Percentiles rank a stretch among this genome's conserved stretches.
Evolutionary conservation across 2,329 filamentous ascomycete species (phyloP).

Genomic region (Hysterium pulicare): DNA sequence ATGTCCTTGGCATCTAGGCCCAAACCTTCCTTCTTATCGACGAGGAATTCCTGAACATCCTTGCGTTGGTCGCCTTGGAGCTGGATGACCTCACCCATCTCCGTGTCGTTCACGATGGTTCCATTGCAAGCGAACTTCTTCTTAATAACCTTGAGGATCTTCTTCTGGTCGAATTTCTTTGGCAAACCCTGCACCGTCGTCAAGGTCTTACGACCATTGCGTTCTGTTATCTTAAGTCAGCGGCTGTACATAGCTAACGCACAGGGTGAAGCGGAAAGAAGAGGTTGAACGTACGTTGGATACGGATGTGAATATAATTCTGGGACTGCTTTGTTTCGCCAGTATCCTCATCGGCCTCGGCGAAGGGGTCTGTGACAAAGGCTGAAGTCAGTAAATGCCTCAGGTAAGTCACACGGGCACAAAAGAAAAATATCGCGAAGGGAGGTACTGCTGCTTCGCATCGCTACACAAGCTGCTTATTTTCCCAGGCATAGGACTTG

Average conservation of each 20-base stretch:
- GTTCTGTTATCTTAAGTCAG: constrained; percentile 65
- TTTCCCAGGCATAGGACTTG: background rate
- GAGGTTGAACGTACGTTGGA: constrained; percentile 74
- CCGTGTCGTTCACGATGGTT: constrained; percentile 91
- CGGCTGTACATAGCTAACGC: constrained; percentile 12
- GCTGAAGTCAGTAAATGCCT: background rate
- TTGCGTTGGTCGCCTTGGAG: constrained; percentile 99
- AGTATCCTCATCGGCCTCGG: constrained; percentile 99
- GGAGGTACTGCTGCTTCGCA: background rate
- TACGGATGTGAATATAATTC: constrained; percentile 99
- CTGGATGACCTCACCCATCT: constrained; percentile 99
- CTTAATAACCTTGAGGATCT: constrained; percentile 99
- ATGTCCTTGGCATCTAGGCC: constrained; percentile 95
- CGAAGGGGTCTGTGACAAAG: constrained; percentile 95
- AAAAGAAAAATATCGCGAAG: background rate
- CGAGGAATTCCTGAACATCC: constrained; percentile 96
- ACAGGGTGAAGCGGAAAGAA: background rate
- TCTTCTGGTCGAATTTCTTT: constrained; percentile 99
- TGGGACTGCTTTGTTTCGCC: constrained; percentile 92
- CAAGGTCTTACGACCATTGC: constrained; percentile 99
- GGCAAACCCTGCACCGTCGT: constrained; percentile 98
- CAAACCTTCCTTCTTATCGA: constrained; percentile 91
- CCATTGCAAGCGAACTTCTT: constrained; percentile 99
- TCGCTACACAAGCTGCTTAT: background rate
- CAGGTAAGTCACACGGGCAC: background rate